Evolutionary conservation across 495 filamentous ascomycete genomes (phyloP).

Genomic region (Aspergillus diversus): DNA sequence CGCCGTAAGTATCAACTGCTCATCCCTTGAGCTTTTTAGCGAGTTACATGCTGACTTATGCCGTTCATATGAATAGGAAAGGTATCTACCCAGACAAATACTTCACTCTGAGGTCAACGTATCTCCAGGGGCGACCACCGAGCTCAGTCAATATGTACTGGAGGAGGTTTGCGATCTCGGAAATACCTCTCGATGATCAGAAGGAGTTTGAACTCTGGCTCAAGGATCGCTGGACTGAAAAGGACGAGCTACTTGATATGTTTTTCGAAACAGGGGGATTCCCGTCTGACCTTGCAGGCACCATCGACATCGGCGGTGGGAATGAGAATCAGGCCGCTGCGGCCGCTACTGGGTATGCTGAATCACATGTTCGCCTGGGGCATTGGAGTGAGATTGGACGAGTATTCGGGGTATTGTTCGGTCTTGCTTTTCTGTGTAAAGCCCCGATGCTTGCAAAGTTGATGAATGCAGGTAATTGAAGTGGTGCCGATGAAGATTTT

Average conservation of each 20-base stretch:
- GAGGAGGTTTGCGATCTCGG: constrained; percentile 60
- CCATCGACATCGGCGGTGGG: constrained; percentile 42
- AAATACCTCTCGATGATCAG: constrained; percentile 62
- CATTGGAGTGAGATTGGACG: constrained; percentile 59
- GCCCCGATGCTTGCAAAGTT: constrained; percentile 27
- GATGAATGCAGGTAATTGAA: not conserved
- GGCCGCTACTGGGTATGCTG: constrained; percentile 56
- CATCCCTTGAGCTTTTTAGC: not conserved
- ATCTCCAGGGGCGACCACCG: constrained; percentile 66
- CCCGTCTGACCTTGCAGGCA: constrained; percentile 57
- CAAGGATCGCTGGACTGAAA: constrained; percentile 62
- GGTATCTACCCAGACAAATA: constrained; percentile 67
- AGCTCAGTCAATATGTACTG: constrained; percentile 75
- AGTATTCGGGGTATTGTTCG: constrained; percentile 56
- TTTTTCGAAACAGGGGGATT: constrained; percentile 63
- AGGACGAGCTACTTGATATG: constrained; percentile 62
- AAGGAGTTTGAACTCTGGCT: constrained; percentile 63
- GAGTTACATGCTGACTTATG: constrained; percentile 4
- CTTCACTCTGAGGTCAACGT: constrained; percentile 66
- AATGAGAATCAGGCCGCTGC: constrained; percentile 36
- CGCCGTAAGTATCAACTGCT: constrained; percentile 54
- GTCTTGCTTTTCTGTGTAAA: constrained; percentile 36
- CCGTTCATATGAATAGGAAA: constrained; percentile 39
- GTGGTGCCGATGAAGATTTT: not conserved
- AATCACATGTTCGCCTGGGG: constrained; percentile 57